Percentiles rank a stretch among this genome's conserved stretches.
Evolutionary conservation across 371 early-diverging fungal genomes (phyloP).

Genomic region (Batkoa obscura): DNA sequence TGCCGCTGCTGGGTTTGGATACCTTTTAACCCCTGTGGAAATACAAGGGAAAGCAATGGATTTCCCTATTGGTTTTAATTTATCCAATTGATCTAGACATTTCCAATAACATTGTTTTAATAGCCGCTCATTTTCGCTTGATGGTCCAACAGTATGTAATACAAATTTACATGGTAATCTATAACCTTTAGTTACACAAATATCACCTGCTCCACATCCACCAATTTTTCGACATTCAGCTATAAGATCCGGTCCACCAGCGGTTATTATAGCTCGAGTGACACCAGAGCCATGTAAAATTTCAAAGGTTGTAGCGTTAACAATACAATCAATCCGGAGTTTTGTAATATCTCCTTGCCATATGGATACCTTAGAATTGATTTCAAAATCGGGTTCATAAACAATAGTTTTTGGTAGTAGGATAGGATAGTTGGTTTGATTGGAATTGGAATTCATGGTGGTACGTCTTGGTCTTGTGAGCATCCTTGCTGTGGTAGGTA

Average conservation of each 20-base stretch:
- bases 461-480: too few species aligned
- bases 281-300: not conserved
- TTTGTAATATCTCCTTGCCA: constrained; percentile 1
- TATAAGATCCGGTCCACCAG: not conserved
- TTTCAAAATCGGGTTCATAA: not conserved
- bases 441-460: too few species aligned
- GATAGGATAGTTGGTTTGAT: too few species aligned
- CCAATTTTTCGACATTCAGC: constrained; percentile 1
- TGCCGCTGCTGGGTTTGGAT: constrained; percentile 1
- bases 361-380: not conserved
- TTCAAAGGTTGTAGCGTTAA: not conserved
- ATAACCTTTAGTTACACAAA: not conserved
- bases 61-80: too few species aligned
- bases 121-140: not conserved
- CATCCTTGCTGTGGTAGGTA: too few species aligned
- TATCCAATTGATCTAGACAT: not conserved
- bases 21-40: not conserved
- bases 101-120: not conserved
- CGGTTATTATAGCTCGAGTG: not conserved
- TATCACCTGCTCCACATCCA: not conserved
- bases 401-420: too few species aligned
- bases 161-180: not conserved
- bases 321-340: not conserved
- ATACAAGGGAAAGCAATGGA: constrained; percentile 2
- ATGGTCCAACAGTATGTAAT: constrained; percentile 1